A percentile compares a stretch with the other conserved stretches of the same genome.
phyloP scores from a whole-genome alignment of 495 filamentous ascomycete genomes.

The Durotheca rogersii region DNA sequence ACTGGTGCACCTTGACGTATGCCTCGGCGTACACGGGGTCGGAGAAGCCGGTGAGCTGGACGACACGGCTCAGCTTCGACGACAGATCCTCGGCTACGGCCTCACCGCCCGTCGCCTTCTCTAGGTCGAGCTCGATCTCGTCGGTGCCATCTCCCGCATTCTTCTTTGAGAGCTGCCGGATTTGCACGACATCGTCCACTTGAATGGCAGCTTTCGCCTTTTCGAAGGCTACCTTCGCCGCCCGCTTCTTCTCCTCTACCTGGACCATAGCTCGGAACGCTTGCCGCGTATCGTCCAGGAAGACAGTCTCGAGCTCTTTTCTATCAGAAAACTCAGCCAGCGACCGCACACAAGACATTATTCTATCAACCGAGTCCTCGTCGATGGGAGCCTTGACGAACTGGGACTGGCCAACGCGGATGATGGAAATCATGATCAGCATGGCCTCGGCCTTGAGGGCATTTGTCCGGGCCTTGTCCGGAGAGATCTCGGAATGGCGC shows the following conservation, averaged over 20 bases:
- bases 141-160: constrained; percentile 79
- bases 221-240: constrained; percentile 83
- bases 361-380: constrained; percentile 94
- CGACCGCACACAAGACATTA: constrained; percentile 94
- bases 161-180: constrained; percentile 93
- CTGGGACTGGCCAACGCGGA: constrained; percentile 94
- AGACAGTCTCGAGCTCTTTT: constrained; percentile 87
- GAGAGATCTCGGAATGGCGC: constrained; percentile 93
- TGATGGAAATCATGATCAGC: constrained; percentile 99
- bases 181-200: constrained; percentile 89
- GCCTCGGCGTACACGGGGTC: constrained; percentile 98
- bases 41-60: constrained; percentile 97
- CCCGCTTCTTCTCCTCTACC: constrained; percentile 95
- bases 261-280: constrained; percentile 99
- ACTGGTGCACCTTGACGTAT: constrained; percentile 98
- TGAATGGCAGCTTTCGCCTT: constrained; percentile 93
- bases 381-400: constrained; percentile 98
- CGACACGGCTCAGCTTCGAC: constrained; percentile 92
- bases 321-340: constrained; percentile 86
- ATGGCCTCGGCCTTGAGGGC: constrained; percentile 95
- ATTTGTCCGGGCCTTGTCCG: constrained; percentile 84
- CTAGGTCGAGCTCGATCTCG: constrained; percentile 84
- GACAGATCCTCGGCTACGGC: constrained; percentile 75
- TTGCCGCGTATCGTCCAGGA: constrained; percentile 93
- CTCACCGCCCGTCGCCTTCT: constrained; percentile 92